Percentiles rank a stretch among this genome's conserved stretches.
These are phyloP conservation scores for Guadua angustifolia DNA, from an alignment of 176 grass and related monocot species.

Conservation along the genomic window DNA sequence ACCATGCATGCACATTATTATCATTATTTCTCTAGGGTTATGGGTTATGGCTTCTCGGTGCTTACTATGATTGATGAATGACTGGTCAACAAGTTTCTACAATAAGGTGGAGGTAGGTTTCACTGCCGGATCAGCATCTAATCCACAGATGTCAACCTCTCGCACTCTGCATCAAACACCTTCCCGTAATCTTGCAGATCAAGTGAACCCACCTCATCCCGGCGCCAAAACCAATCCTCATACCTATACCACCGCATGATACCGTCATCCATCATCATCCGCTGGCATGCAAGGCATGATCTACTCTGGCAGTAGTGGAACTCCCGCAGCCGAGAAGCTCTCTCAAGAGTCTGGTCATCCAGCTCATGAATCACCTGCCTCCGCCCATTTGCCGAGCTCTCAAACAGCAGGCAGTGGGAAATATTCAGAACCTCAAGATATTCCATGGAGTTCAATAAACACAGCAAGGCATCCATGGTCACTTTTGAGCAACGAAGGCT, in stretches of 20 bases:
- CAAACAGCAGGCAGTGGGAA: slow-evolving; percentile 81
- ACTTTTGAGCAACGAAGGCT: slow-evolving; percentile 90
- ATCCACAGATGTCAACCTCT: slow-evolving; percentile 63
- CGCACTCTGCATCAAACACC: slow-evolving; percentile 76
- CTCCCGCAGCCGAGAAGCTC: slow-evolving; percentile 64
- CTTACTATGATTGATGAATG: slow-evolving; percentile 44
- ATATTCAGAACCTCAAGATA: slow-evolving; percentile 89
- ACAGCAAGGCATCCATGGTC: slow-evolving; percentile 65
- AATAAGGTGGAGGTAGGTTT: slow-evolving; percentile 28
- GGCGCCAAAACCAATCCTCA: slow-evolving; percentile 88
- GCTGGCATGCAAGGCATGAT: slow-evolving; percentile 66
- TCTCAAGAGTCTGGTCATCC: slow-evolving; percentile 54
- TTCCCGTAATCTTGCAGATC: slow-evolving; percentile 78
- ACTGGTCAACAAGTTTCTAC: slow-evolving; percentile 41
- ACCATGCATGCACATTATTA: slow-evolving; percentile 37
- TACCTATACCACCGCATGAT: slow-evolving; percentile 97
- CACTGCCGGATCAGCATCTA: slow-evolving; percentile 41
- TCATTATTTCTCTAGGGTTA: slow-evolving; percentile 48
- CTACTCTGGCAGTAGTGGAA: slow-evolving; percentile 79
- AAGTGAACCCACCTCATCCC: slow-evolving; percentile 81
- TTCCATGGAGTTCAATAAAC: slow-evolving; percentile 57
- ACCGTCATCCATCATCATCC: slow-evolving; percentile 87
- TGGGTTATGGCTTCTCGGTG: slow-evolving; percentile 28
- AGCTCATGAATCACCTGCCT: slow-evolving; percentile 71
- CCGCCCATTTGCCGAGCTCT: slow-evolving; percentile 47